These are phyloP conservation scores for Barnettozyma populi DNA, from an alignment of 805 yeast genomes.

Conservation along the genomic window DNA sequence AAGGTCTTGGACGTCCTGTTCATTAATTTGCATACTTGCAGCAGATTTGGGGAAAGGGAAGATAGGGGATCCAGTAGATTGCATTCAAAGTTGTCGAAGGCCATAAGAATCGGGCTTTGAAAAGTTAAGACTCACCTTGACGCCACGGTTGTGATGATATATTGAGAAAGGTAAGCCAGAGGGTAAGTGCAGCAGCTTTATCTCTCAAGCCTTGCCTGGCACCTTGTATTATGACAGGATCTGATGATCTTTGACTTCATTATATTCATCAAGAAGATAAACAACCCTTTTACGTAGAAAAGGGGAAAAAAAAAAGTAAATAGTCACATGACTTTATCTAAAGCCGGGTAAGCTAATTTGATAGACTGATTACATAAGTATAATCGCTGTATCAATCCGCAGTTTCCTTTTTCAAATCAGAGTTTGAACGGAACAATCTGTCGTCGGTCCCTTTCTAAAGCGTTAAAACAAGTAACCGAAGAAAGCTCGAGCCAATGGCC, in stretches of 20 bases:
- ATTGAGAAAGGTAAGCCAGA: not conserved
- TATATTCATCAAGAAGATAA: no score
- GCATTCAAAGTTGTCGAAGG: not conserved
- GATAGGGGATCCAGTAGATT: not conserved
- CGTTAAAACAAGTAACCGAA: not conserved
- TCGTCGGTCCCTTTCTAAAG: no score
- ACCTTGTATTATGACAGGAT: not conserved
- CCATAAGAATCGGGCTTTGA: not conserved
- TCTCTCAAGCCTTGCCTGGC: not conserved
- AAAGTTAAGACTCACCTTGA: not conserved
- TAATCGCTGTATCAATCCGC: not conserved
- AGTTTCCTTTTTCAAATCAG: not conserved
- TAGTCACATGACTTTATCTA: not conserved
- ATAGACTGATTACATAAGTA: not conserved
- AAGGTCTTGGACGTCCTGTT: not conserved
- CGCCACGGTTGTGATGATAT: not conserved
- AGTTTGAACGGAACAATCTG: no score
- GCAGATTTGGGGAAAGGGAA: not conserved
- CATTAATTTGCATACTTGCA: not conserved
- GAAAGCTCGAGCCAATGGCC: conserved; percentile 44
- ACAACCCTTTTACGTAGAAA: no score
- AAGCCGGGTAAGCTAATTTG: not conserved
- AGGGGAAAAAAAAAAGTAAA: no score
- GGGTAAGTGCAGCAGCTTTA: not conserved
- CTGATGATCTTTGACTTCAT: not conserved